Evolutionary conservation across 1,284 basidiomycete species (phyloP).

Genomic region (Irpex rosettiformis): DNA sequence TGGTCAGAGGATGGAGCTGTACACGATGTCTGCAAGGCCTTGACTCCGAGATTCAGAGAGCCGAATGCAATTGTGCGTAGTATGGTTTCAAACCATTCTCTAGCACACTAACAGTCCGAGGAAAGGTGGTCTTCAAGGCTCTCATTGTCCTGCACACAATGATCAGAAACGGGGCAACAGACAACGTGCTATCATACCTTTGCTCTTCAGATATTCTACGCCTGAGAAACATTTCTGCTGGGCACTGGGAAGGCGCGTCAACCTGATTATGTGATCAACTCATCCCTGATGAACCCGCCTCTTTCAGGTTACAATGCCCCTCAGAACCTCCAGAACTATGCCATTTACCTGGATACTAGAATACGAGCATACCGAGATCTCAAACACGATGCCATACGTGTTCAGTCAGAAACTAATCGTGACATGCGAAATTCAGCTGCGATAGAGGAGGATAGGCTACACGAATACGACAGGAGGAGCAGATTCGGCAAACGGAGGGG

Average conservation of each 20-base stretch:
- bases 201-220: slow-evolving; percentile 77
- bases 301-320: slow-evolving; percentile 78
- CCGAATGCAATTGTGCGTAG: slow-evolving; percentile 81
- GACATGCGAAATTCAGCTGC: slow-evolving; percentile 67
- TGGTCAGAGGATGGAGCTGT: slow-evolving; percentile 91
- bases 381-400: slow-evolving; percentile 90
- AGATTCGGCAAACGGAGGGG: slow-evolving; percentile 15
- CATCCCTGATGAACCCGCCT: neutral
- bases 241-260: slow-evolving; percentile 76
- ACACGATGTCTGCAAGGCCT: slow-evolving; percentile 87
- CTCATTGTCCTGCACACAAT: slow-evolving; percentile 94
- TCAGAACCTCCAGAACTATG: slow-evolving; percentile 85
- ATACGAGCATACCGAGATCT: slow-evolving; percentile 90
- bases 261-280: slow-evolving; percentile 7
- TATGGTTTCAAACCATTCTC: neutral
- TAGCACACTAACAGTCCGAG: neutral
- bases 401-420: slow-evolving; percentile 87
- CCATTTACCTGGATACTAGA: slow-evolving; percentile 85
- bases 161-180: slow-evolving; percentile 91
- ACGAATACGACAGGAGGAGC: slow-evolving; percentile 20
- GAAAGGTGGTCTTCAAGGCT: slow-evolving; percentile 92
- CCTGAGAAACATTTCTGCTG: slow-evolving; percentile 72
- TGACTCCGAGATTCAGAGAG: slow-evolving; percentile 82
- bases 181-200: slow-evolving; percentile 84
- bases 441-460: slow-evolving; percentile 49